Base-by-base conservation (phyloP, 768 basidiomycete species). In the Lactifluus rugatus region DNA sequence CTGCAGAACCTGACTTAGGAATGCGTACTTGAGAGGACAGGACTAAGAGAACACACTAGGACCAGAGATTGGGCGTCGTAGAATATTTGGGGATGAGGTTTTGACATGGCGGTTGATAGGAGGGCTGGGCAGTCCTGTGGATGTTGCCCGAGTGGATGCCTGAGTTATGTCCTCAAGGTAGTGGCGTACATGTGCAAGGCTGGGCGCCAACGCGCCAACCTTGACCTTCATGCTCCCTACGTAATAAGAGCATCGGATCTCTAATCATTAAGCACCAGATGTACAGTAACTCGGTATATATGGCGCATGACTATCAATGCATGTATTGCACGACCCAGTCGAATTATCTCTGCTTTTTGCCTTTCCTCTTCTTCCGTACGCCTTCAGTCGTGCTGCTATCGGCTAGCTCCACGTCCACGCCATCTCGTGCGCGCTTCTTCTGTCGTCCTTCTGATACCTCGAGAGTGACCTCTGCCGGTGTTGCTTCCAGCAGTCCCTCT, bases 341-440 rank as follows among this genome's bases (percentile, higher is more conserved):
- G 6, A 23, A 5, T 50, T 45, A 50, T 48, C 47, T 26, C 13
- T 42, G 28, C 5, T 50, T 62, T 45, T 52, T 58, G 4, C 48
- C 26, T 46, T 64, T 64, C 49, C 51, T 62, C 56, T 52, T 64
- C 51, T 57, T 61, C 28, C 53, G 61, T n/a, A 11, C 13, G 9
- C 52, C 39, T 9, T 41, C 52, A 21, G 21, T 28, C 39, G 16
- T 49, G 16, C 36, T 44, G 21, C 26, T 2, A 16, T 61, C 45
- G 11, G 37, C 45, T 21, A 19, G 44, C n/a, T 48, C 60, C 2
- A 19, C 14, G 23, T 48, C 60, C 2, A 19, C 14, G 23, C 31
- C 34, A 37, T 53, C 60, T 2, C 49, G 28, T 5, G 26, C 2
- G 28, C 53, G 50, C 45, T 52, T 57, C 28, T 44, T 48, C 44